phyloP scores from a whole-genome alignment of 768 basidiomycete species.

The Leccinum imitatum region DNA sequence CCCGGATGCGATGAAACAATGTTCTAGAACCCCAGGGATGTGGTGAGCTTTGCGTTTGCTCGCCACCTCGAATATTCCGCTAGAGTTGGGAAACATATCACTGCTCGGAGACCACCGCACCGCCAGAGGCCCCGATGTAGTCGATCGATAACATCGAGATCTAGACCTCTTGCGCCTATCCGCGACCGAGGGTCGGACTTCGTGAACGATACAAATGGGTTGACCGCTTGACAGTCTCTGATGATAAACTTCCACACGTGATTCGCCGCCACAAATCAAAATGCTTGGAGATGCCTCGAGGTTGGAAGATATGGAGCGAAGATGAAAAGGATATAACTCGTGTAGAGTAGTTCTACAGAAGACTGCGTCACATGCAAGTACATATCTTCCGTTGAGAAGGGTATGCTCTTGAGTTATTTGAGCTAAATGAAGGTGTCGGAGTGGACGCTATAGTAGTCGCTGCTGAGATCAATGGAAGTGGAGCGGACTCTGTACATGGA shows the following conservation, averaged over 20 bases:
- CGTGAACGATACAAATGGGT: slow-evolving; percentile 53
- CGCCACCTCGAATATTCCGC: slow-evolving; percentile 35
- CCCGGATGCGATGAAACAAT: slow-evolving; percentile 34
- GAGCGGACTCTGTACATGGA: slow-evolving; percentile 37
- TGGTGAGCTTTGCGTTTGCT: slow-evolving; percentile 30
- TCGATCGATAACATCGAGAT: slow-evolving; percentile 44
- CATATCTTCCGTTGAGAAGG: slow-evolving; percentile 21
- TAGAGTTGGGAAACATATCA: slow-evolving; percentile 37
- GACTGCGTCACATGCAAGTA: background rate
- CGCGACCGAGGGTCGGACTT: slow-evolving; percentile 50
- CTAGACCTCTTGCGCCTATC: slow-evolving; percentile 42
- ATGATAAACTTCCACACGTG: slow-evolving; percentile 17
- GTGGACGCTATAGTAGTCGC: slow-evolving; percentile 54
- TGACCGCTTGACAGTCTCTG: slow-evolving; percentile 35
- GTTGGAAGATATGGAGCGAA: slow-evolving; percentile 28
- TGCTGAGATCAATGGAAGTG: slow-evolving; percentile 55
- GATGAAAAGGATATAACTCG: background rate
- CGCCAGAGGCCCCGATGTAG: slow-evolving; percentile 45
- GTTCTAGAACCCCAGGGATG: slow-evolving; percentile 43
- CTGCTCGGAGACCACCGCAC: slow-evolving; percentile 20
- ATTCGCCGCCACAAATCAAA: slow-evolving; percentile 39
- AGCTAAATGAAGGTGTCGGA: slow-evolving; percentile 44
- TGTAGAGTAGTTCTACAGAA: background rate
- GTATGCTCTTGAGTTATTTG: slow-evolving; percentile 37
- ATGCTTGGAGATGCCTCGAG: slow-evolving; percentile 28